phyloP scores from a whole-genome alignment of 371 early-diverging fungal genomes.

The Rhizopus microsporus region DNA sequence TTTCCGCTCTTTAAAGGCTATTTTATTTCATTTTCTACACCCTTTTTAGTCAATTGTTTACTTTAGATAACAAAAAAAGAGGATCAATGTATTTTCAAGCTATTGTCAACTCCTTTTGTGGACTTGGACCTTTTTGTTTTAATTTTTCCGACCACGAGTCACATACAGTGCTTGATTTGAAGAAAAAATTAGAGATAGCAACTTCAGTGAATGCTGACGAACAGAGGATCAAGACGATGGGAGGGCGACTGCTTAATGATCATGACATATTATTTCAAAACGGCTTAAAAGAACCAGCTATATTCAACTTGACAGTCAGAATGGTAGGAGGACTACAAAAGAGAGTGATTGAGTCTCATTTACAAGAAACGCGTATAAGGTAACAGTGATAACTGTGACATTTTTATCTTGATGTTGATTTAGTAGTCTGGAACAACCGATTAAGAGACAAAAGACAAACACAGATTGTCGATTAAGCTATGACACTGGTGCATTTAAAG shows the following conservation, averaged over 20 bases:
- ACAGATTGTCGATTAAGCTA: too few relatives aligned
- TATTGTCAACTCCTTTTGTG: constrained; percentile 26
- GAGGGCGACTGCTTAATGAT: constrained; percentile 23
- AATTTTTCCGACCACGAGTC: constrained; percentile 8
- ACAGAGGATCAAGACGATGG: constrained; percentile 21
- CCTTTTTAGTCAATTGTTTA: too few relatives aligned
- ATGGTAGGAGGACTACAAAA: constrained; percentile 16
- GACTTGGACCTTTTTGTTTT: constrained; percentile 25
- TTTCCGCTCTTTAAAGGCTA: too few relatives aligned
- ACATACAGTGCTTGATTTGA: constrained; percentile 19
- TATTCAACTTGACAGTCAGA: constrained; percentile 23
- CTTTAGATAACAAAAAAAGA: too few relatives aligned
- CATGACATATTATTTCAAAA: constrained; percentile 12
- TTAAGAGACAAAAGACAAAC: too few relatives aligned
- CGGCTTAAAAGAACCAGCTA: constrained; percentile 7
- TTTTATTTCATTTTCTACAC: too few relatives aligned
- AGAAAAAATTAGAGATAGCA: constrained; percentile 11
- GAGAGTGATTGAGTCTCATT: neutral
- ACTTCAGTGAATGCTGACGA: constrained; percentile 17
- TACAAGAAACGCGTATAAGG: neutral
- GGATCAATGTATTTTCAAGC: constrained; percentile 24
- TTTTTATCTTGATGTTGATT: too few relatives aligned
- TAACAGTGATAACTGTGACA: too few relatives aligned
- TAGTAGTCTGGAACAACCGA: too few relatives aligned
- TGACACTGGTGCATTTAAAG: too few relatives aligned